These are phyloP conservation scores for Russula olivacea DNA, from an alignment of 768 basidiomycete species.

Conservation along the genomic window DNA sequence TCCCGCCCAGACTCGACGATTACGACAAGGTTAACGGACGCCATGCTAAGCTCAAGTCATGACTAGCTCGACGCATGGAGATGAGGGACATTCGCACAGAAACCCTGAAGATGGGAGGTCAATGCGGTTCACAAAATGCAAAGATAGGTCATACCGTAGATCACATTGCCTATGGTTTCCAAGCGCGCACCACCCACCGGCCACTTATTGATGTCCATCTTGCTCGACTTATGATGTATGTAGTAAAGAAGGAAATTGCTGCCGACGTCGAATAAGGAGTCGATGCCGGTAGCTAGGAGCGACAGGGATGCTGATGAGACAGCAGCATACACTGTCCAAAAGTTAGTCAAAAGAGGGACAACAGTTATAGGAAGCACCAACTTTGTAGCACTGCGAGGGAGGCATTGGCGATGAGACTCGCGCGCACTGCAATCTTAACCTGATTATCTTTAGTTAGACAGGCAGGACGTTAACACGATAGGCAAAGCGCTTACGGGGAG, in stretches of 20 bases:
- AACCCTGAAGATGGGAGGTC: slow-evolving; percentile 37
- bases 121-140: not conserved
- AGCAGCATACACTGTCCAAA: slow-evolving; percentile 77
- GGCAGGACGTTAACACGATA: not conserved
- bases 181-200: slow-evolving; percentile 87
- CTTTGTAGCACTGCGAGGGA: slow-evolving; percentile 66
- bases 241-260: slow-evolving; percentile 78
- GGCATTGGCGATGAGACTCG: slow-evolving; percentile 75
- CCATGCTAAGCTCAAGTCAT: slow-evolving; percentile 54
- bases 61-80: not conserved
- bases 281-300: slow-evolving; percentile 83
- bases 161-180: slow-evolving; percentile 83
- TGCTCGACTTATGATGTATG: slow-evolving; percentile 66
- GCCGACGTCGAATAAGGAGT: slow-evolving; percentile 79
- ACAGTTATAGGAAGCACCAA: slow-evolving; percentile 31
- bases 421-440: slow-evolving; percentile 86
- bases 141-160: slow-evolving; percentile 52
- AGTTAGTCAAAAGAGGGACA: slow-evolving; percentile 1
- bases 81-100: slow-evolving; percentile 33
- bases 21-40: slow-evolving; percentile 84
- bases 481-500: slow-evolving; percentile 47
- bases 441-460: slow-evolving; percentile 30
- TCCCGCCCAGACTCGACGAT: slow-evolving; percentile 79
- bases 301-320: slow-evolving; percentile 78
- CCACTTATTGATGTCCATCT: slow-evolving; percentile 80